Percentiles rank a stretch among this genome's conserved stretches.
Evolutionary conservation across 2,329 filamentous ascomycete species (phyloP).

Genomic region (Botryotinia calthae): DNA sequence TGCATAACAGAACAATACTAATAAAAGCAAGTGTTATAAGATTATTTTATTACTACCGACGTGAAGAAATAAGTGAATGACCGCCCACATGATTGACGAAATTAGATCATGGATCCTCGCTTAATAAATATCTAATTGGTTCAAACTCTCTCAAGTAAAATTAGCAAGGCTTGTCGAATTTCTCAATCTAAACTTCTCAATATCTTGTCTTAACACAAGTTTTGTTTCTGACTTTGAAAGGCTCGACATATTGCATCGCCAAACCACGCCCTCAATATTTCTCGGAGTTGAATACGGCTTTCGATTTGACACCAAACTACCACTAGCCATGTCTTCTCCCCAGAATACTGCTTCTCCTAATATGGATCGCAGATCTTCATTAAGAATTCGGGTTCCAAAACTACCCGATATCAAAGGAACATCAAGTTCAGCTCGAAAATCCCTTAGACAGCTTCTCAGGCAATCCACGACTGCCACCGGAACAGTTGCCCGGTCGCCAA

Average conservation of each 20-base stretch:
- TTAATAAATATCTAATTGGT: neutral
- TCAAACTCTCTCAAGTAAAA: neutral
- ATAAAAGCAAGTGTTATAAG: rapidly evolving
- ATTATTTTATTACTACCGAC: neutral
- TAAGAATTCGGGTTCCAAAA: neutral
- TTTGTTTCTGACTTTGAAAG: neutral
- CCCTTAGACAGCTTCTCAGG: too few species aligned
- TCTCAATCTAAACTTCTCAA: neutral
- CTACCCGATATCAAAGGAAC: neutral
- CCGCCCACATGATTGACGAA: neutral
- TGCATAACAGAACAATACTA: neutral
- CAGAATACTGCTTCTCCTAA: neutral
- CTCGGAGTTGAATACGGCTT: neutral
- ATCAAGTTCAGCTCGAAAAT: neutral
- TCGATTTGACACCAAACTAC: neutral
- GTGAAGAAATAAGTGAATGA: neutral
- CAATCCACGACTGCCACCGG: too few species aligned
- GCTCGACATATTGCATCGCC: neutral
- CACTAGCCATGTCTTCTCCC: neutral
- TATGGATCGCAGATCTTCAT: neutral
- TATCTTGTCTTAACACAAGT: neutral
- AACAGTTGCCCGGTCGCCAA: too few species aligned
- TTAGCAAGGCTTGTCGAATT: neutral
- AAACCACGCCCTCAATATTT: neutral
- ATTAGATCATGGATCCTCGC: neutral